These are phyloP conservation scores for Lobosporangium transversale DNA, from an alignment of 192 early-diverging fungal species.

Conservation along the genomic window DNA sequence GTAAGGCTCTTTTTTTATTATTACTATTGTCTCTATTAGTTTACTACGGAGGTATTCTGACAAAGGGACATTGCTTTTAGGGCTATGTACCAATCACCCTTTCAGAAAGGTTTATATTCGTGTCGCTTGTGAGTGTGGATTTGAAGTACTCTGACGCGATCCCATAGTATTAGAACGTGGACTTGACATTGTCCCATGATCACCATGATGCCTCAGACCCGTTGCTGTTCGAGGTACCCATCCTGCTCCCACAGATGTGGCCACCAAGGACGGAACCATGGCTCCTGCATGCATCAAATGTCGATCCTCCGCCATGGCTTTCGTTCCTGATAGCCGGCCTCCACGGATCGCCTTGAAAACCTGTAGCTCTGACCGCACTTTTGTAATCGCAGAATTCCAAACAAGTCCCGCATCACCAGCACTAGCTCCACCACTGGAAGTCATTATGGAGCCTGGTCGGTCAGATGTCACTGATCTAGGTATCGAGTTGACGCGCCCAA, in stretches of 20 bases:
- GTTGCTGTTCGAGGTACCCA: constrained; percentile 33
- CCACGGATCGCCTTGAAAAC: constrained; percentile 56
- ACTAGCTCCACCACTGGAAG: neutral
- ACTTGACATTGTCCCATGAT: no score
- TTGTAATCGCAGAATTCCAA: constrained; percentile 56
- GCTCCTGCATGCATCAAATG: constrained; percentile 52
- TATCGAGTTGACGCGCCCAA: constrained; percentile 31
- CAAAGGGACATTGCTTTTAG: no score
- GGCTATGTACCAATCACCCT: no score
- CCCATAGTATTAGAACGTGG: constrained; percentile 35
- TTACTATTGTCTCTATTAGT: no score
- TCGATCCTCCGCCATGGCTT: neutral
- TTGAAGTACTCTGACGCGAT: constrained; percentile 13
- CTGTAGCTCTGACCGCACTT: constrained; percentile 45
- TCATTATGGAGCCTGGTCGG: constrained; percentile 18
- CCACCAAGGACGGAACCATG: constrained; percentile 56
- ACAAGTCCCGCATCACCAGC: constrained; percentile 45
- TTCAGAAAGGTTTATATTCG: no score
- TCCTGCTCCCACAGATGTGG: constrained; percentile 54
- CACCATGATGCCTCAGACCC: neutral
- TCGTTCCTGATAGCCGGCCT: constrained; percentile 30
- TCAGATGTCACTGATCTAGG: constrained; percentile 38
- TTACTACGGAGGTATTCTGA: no score
- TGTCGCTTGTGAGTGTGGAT: neutral
- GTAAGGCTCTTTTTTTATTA: no score